phyloP scores from a whole-genome alignment of 2,329 filamentous ascomycete species.

The Neocucurbitaria cava region DNA sequence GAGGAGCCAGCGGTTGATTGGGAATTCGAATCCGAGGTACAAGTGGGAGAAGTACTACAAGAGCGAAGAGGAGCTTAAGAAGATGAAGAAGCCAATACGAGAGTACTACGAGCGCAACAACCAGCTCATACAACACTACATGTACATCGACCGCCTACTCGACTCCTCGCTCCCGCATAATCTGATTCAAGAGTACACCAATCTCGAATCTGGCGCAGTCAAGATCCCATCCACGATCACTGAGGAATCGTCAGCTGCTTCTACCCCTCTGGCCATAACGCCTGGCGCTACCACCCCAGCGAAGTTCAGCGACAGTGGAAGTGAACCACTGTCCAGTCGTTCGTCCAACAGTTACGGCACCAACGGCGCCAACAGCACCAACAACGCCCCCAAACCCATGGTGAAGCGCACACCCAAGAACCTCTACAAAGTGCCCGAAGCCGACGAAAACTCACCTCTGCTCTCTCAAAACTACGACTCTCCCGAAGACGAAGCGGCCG shows the following conservation, averaged over 20 bases:
- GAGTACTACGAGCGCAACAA: constrained; percentile 91
- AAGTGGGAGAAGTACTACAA: constrained; percentile 88
- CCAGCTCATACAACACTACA: constrained; percentile 85
- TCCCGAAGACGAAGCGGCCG: constrained; percentile 52
- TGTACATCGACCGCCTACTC: constrained; percentile 89
- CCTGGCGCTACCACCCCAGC: constrained; percentile 25
- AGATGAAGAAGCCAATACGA: constrained; percentile 76
- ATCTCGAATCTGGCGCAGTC: constrained; percentile 64
- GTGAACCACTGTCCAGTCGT: constrained; percentile 15
- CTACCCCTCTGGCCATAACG: constrained; percentile 23
- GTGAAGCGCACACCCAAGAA: constrained; percentile 73
- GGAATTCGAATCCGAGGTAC: constrained; percentile 85
- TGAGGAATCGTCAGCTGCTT: constrained; percentile 64
- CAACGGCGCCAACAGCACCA: constrained; percentile 17
- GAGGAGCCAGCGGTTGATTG: constrained; percentile 85
- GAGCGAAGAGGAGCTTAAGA: constrained; percentile 73
- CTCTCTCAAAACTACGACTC: constrained; percentile 51
- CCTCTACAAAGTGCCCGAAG: constrained; percentile 74
- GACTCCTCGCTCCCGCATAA: constrained; percentile 93
- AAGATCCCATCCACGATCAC: constrained; percentile 76
- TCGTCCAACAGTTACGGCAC: constrained; percentile 44
- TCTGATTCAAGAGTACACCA: constrained; percentile 86
- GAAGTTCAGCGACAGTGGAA: constrained; percentile 21
- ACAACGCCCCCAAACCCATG: constrained; percentile 38
- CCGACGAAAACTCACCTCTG: constrained; percentile 71